phyloP scores from a whole-genome alignment of 306 rosid species.

The Trifolium dubium region DNA sequence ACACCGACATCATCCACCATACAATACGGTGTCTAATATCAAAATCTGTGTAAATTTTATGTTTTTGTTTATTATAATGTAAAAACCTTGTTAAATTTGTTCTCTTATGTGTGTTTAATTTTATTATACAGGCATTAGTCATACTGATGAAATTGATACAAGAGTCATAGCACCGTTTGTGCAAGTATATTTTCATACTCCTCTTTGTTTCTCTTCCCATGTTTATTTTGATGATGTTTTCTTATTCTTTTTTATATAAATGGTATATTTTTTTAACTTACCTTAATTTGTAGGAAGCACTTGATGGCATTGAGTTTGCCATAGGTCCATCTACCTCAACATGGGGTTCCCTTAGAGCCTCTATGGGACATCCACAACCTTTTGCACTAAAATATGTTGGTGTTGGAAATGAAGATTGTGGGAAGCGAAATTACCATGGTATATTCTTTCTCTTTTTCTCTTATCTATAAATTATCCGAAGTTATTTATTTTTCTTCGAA shows the following conservation, averaged over 20 bases:
- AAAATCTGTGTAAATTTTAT: no score
- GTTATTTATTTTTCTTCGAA: no score
- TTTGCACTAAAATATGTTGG: constrained; percentile 77
- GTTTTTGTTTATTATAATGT: no score
- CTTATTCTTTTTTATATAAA: neutral
- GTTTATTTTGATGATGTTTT: neutral
- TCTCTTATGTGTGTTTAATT: constrained; percentile 4
- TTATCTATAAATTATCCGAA: no score
- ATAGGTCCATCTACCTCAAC: constrained; percentile 65
- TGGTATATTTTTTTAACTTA: neutral
- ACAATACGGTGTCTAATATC: no score
- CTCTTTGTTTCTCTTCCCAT: neutral
- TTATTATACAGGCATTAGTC: constrained; percentile 69
- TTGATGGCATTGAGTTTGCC: constrained; percentile 92
- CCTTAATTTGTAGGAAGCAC: constrained; percentile 68
- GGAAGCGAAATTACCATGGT: constrained; percentile 70
- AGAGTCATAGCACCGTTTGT: constrained; percentile 68
- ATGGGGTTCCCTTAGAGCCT: constrained; percentile 82
- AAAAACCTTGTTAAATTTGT: neutral
- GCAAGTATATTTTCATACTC: constrained; percentile 52
- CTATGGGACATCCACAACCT: constrained; percentile 83
- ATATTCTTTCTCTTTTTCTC: neutral
- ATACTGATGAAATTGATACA: constrained; percentile 67
- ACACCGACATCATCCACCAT: no score
- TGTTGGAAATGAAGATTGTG: constrained; percentile 87